Conservation (phyloP, 164 flowering plant genomes). For the Vitis rupestris region DNA sequence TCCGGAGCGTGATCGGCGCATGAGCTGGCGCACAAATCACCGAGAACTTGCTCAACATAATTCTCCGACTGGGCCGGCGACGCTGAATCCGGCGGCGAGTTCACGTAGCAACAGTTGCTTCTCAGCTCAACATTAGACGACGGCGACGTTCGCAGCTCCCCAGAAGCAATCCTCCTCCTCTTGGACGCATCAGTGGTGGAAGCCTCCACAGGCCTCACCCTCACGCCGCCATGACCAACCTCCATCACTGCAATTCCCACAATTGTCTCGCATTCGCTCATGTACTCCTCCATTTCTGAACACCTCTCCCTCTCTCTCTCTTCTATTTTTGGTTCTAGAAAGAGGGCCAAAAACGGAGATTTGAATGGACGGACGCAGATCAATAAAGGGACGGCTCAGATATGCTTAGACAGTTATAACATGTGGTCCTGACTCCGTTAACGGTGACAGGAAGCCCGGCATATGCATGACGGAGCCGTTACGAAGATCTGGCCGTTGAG, state of each 20-base stretch:
- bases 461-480: conserved; percentile 30
- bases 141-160: conserved; percentile 5
- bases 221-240: conserved; percentile 12
- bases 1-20: conserved; percentile 16
- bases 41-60: not conserved
- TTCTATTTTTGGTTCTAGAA: not conserved
- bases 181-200: conserved; percentile 11
- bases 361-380: conserved; percentile 11
- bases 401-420: not conserved
- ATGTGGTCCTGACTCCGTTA: conserved; percentile 25
- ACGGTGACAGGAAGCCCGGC: conserved; percentile 21
- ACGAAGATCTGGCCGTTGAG: conserved; percentile 13
- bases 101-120: not conserved
- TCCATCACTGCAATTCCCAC: conserved; percentile 22
- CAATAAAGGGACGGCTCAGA: conserved; percentile 12
- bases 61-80: conserved; percentile 14
- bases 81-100: conserved; percentile 3
- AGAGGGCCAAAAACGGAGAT: not conserved
- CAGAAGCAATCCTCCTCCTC: conserved; percentile 22
- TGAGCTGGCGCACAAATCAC: conserved; percentile 10
- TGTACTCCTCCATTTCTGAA: conserved; percentile 22
- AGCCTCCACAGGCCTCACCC: conserved; percentile 16
- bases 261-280: conserved; percentile 19
- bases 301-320: not conserved
- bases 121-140: conserved; percentile 7